These are phyloP conservation scores for Leptographium procerum DNA, from an alignment of 2,329 filamentous ascomycete genomes.

Conservation along the genomic window DNA sequence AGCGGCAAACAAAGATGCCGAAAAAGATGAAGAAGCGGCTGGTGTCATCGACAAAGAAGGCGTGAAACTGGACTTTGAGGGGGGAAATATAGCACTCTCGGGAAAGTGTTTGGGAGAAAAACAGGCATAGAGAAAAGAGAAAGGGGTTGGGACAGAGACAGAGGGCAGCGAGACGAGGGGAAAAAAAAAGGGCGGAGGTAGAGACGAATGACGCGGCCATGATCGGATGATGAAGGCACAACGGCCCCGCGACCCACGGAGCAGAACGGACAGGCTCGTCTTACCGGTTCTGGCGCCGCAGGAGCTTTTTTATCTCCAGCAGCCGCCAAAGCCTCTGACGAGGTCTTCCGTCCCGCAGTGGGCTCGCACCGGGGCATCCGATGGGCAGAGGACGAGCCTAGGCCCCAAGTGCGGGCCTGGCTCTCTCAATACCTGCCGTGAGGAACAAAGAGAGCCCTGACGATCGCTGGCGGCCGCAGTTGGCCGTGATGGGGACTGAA, in stretches of 20 bases:
- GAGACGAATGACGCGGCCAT: not conserved
- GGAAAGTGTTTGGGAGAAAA: not conserved
- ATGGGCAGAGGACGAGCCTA: not conserved
- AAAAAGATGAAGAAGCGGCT: conserved; percentile 92
- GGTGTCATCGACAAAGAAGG: conserved; percentile 51
- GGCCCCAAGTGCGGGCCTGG: not conserved
- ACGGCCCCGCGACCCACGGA: conserved; percentile 2
- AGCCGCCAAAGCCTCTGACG: not conserved
- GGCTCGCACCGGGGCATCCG: not conserved
- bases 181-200: too few relatives aligned
- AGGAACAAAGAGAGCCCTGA: conserved; percentile 54
- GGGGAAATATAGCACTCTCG: not conserved
- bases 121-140: conserved; percentile 30
- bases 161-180: not conserved
- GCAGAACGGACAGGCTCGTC: not conserved
- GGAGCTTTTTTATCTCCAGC: not conserved
- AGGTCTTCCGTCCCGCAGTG: too few relatives aligned
- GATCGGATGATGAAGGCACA: conserved; percentile 13
- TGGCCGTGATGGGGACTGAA: not conserved
- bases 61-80: not conserved
- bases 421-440: not conserved
- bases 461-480: conserved; percentile 18
- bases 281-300: not conserved
- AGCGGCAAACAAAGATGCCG: conserved; percentile 89
- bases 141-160: not conserved